Percentiles rank a stretch among this genome's conserved stretches.
Conservation (phyloP, 1,284 basidiomycete species). For the Fomitopsis betulina region DNA sequence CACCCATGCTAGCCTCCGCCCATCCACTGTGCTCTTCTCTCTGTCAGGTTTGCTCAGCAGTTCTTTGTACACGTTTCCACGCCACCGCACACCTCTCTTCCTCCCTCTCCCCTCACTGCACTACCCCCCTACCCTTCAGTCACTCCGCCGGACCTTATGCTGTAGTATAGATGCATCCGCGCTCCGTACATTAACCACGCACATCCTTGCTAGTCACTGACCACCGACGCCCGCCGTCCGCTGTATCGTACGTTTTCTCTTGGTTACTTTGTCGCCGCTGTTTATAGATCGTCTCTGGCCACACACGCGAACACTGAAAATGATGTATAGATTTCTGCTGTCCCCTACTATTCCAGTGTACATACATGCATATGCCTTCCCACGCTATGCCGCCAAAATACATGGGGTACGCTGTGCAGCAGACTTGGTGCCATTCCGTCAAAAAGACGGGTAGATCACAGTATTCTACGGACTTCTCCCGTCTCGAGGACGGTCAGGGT, state of each 20-base stretch:
- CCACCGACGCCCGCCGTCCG: not conserved
- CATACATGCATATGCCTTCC: not conserved
- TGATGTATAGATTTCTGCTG: not conserved
- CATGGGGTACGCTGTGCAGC: not conserved
- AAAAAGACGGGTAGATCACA: not conserved
- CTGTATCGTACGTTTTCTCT: not conserved
- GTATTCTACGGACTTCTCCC: not conserved
- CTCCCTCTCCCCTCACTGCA: not conserved
- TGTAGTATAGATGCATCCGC: not conserved
- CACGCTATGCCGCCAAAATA: not conserved
- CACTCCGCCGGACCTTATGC: not conserved
- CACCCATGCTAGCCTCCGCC: not conserved
- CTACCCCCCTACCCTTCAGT: too few relatives aligned
- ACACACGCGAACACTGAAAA: not conserved
- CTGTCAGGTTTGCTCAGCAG: not conserved
- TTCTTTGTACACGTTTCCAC: not conserved
- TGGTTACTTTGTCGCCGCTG: not conserved
- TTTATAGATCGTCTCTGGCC: not conserved
- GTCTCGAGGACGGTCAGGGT: conserved; percentile 1
- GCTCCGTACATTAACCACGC: not conserved
- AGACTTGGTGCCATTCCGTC: too few relatives aligned
- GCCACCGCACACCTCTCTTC: not conserved
- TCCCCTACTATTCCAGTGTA: not conserved
- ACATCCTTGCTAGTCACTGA: not conserved
- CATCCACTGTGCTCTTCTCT: not conserved